Conservation (phyloP, 257 asterid species). For the Solanum okadae region DNA sequence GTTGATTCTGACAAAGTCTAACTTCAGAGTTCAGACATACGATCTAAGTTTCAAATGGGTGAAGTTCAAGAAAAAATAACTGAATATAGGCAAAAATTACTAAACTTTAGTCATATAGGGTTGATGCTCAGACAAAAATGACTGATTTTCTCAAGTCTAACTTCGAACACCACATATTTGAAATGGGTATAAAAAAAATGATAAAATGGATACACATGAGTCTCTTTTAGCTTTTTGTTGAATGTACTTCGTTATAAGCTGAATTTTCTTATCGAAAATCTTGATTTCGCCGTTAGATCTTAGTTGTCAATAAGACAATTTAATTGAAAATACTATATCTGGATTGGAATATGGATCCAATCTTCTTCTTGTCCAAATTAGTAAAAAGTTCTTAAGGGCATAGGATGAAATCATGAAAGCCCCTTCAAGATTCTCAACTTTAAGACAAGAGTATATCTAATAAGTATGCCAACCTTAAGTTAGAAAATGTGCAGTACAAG, state of each 20-base stretch:
- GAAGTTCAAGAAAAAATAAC: neutral
- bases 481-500: conserved; percentile 10
- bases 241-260: neutral
- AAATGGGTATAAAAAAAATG: neutral
- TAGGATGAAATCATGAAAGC: conserved; percentile 2
- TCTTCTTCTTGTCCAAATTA: conserved; percentile 4
- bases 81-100: rapidly evolving
- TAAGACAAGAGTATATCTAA: conserved; percentile 6
- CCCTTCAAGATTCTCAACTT: conserved; percentile 5
- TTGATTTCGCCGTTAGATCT: neutral
- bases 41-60: rapidly evolving
- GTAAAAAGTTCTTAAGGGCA: conserved; percentile 8
- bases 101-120: neutral
- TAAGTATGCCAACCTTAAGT: neutral
- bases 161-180: rapidly evolving
- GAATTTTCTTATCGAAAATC: neutral
- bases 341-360: neutral
- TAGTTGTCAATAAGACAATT: neutral
- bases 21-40: neutral
- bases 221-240: neutral
- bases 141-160: neutral
- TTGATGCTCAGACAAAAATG: no score
- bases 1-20: neutral
- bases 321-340: neutral
- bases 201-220: no score